Evolutionary conservation across 805 yeast species (phyloP), one percentile per base, ranked within the genome.

Genomic region (Metschnikowia noctiluminum): DNA sequence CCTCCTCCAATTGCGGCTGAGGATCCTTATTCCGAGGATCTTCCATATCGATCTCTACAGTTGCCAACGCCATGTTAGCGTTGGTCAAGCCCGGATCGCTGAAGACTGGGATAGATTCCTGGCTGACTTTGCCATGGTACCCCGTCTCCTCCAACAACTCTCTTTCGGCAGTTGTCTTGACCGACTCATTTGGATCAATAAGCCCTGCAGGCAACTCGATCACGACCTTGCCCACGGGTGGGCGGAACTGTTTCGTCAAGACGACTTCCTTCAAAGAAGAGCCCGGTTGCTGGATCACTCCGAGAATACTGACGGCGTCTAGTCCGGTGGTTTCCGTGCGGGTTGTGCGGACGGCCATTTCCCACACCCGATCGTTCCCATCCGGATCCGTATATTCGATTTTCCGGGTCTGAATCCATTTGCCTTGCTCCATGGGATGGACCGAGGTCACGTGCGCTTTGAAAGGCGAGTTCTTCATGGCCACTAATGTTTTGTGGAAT

Each of bases 121-220:
- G 28, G 14, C 54, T 52, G 41, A 82, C 84, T 38, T 68, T 78
- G 7, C 97, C 97, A 40, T 84, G 71, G 63, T 87, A 91, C 0
- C 99, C 99, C 0, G 98, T 91, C 62, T 92, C 99, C 65, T 92
- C 99, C 42, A 78, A 78, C 54, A 92, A 69, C 65, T 92, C 99
- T 53, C 99, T 78, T 45, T 84, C 73, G 0, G 99, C 98, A 35
- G 97, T 89, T 6, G 79, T 67, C 55, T 83, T 90, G 28, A 89
- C 66, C 1, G 84, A 64, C 64, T 94, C 98, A 45, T 80, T 77
- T 1, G 91, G 89, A 64, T 92, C 99, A 38, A 94, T 79, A 53
- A 92, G 73, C 0, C 99, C 99, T 0, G 99, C 99, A 0, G 99
- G 99, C 63, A 91, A 78, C 66, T 92, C 99, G 53, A 92, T 82